Evolutionary conservation across 495 filamentous ascomycete species (phyloP), one percentile per base, ranked within the genome.

Genomic region (Coniosporium apollinis): DNA sequence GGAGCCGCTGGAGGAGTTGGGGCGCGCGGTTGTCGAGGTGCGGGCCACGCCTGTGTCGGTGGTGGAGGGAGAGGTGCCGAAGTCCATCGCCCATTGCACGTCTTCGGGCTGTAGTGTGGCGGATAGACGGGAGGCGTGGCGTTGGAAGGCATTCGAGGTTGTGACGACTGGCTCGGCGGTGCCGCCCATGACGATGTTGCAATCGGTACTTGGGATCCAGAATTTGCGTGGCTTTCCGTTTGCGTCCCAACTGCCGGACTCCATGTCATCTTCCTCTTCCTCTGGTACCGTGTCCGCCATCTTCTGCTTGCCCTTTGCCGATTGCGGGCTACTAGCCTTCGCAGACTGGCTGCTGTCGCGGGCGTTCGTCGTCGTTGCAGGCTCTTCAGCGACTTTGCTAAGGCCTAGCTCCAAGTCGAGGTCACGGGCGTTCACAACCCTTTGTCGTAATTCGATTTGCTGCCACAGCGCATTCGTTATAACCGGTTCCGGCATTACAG

Each of bases 161-260:
- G 56, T 55, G 28, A 59, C 50, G 19, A 59, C 49, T 1, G 57
- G 54, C 19, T 67, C 65, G 4, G 58, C 49, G 14, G 55, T 56
- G 22, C 67, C 69, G 17, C 69, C 69, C 40, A 70, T 67, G 18
- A 73, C 61, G 3, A 66, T 69, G 18, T 70, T 73, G 36, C 66
- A 67, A 38, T 73, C 69, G 34, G 61, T 57, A 26, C 57, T 64
- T 17, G 69, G 69, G 33, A 73, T 71, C 56, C 64, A 67, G 51
- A 70, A 73, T 36, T 69, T 72, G 30, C 61, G 54, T 13, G 61
- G 64, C 43, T 57, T 60, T 5, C 55, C 64, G 30, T 65, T 66
- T 8, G 54, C 59, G 44, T 67, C 64, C 64, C 64, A 67, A 41
- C 58, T 63, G 11, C 54, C 64, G 30, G 60, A 62, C 15, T 58